phyloP scores from a whole-genome alignment of 306 rosid genomes.

The Cucurbita moschata region DNA sequence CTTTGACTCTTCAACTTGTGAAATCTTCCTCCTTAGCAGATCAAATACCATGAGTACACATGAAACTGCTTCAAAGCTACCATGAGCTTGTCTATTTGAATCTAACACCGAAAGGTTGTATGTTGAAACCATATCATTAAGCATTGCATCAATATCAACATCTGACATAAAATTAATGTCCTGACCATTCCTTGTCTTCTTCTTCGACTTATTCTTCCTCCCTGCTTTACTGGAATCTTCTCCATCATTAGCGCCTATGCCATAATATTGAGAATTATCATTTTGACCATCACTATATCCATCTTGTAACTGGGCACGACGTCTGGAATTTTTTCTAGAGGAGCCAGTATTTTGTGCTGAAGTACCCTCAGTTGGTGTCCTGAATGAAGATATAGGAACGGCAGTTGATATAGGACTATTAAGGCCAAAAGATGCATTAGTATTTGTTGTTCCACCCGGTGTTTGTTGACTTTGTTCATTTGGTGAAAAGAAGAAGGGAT shows the following conservation, averaged over 20 bases:
- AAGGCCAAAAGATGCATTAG: conserved; percentile 12
- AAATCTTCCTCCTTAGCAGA: conserved; percentile 50
- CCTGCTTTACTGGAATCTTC: conserved; percentile 26
- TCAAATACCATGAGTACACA: conserved; percentile 41
- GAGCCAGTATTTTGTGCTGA: conserved; percentile 19
- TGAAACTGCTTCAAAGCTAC: conserved; percentile 29
- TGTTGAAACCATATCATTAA: conserved; percentile 30
- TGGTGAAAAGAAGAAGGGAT: conserved; percentile 44
- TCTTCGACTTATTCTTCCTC: conserved; percentile 19
- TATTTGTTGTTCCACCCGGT: conserved; percentile 13
- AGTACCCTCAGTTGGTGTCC: conserved; percentile 30
- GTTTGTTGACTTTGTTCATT: conserved; percentile 41
- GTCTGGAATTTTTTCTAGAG: conserved; percentile 21
- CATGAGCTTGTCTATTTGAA: conserved; percentile 35
- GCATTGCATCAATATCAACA: conserved; percentile 35
- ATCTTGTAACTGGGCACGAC: conserved; percentile 34
- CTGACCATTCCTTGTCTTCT: conserved; percentile 25
- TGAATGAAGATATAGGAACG: conserved; percentile 54
- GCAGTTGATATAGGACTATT: conserved; percentile 38
- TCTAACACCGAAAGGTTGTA: conserved; percentile 29
- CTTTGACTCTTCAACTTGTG: conserved; percentile 53
- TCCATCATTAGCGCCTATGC: conserved; percentile 13
- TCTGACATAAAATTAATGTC: conserved; percentile 16
- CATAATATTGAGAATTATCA: conserved; percentile 10
- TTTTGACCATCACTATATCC: conserved; percentile 18